Evolutionary conservation across 176 grass and related monocot genomes (phyloP), one percentile per base, ranked within the genome.

Genomic region (Musa schizocarpa): DNA sequence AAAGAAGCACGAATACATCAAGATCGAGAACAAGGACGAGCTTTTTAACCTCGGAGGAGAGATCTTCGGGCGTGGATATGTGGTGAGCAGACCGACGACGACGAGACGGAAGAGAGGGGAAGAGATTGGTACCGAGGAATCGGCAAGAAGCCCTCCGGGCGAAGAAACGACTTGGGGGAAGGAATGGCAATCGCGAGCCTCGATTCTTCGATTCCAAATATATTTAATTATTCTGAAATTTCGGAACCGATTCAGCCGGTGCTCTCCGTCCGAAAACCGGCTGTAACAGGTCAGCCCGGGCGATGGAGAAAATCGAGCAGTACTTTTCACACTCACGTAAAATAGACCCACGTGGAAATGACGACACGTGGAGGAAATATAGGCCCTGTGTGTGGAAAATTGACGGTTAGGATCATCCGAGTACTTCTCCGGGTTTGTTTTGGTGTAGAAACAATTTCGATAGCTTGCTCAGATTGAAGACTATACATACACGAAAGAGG

Each of bases 341-440:
- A 6, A 0, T 0, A 0, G 0, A 43, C 34, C 34, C 34, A 0
- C 4, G 0, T 43, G 4, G 0, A 6, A 43, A 43, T 43, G 6
- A 6, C 3, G 34, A 43, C 34, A 43, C 34, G 34, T 43, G 34
- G 34, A 43, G 34, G 3, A 43, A 43, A 6, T 0, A 43, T 0
- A 0, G 0, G 4, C 0, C 0, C 0, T 27, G 34, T 43, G 34
- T 6, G 34, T 43, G 34, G 6, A 43, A 6, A 43, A 43, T 6
- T 6, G 34, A 43, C 34, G 34, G 34, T 43, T 0, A 6, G 34
- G 34, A 43, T 43, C 34, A 43, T 43, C 34, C 34, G 34, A 43
- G 34, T 43, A 43, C 34, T 43, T 43, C 0, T 43, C 34, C 34
- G 4, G 34, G 34, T 6, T 5, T 5, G 34, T 43, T 43, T 43